Conservation (phyloP, 495 filamentous ascomycete species). For the Xylaria scruposa region DNA sequence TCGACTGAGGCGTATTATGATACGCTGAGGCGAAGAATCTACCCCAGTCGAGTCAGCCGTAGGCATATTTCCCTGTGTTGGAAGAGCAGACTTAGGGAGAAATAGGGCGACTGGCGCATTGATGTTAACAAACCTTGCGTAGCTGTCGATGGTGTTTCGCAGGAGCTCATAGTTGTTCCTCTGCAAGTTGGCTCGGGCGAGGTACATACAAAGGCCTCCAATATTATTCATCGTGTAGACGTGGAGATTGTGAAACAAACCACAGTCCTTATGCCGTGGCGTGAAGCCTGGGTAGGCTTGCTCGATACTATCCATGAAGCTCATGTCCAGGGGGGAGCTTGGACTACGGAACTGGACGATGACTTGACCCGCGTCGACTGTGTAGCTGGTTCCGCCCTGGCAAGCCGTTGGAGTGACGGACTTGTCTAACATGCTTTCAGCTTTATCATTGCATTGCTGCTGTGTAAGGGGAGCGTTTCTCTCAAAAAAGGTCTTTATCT, state of each 20-base stretch:
- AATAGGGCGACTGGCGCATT: background rate
- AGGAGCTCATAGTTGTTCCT: constrained; percentile 22
- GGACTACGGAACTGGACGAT: constrained; percentile 15
- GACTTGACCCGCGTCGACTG: background rate
- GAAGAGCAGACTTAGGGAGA: background rate
- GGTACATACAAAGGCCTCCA: constrained; percentile 1
- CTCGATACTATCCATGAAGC: background rate
- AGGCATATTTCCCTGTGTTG: constrained; percentile 3
- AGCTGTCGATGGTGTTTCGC: constrained; percentile 19
- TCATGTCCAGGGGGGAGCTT: constrained; percentile 13
- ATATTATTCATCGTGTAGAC: constrained; percentile 15
- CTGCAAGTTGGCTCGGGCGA: background rate
- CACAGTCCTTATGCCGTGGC: constrained; percentile 2
- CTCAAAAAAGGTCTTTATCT: constrained; percentile 8
- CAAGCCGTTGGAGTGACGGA: background rate
- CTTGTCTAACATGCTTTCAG: background rate
- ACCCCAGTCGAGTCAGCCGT: background rate
- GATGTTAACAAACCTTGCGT: constrained; percentile 16
- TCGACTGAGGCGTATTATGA: background rate
- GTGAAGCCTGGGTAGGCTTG: constrained; percentile 16
- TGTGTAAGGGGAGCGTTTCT: background rate
- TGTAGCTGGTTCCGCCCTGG: constrained; percentile 26
- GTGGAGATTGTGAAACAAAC: background rate
- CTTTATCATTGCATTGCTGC: constrained; percentile 15
- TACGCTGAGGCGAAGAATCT: constrained; percentile 14